Base-by-base conservation (phyloP, 177 flowering plant genomes). In the Vitis hybrid region DNA sequence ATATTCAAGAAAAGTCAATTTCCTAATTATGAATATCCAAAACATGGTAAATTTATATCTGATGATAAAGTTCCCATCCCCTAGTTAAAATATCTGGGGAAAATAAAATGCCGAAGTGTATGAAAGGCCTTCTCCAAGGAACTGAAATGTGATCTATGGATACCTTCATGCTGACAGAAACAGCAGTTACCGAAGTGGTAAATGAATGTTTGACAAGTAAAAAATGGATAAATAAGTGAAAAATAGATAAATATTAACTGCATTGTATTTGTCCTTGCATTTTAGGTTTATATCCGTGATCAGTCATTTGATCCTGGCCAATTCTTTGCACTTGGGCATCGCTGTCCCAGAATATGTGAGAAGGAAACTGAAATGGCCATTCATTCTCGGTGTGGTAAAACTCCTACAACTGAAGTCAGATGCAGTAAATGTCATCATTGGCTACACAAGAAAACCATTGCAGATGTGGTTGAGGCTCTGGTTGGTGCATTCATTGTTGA, bases 401-500 rank as follows among this genome's bases (percentile, higher is more conserved):
- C 71, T 49, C 74, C 64, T 71, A 6, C 54, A 15, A 52, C 17
- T 73, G 84, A 81, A 69, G 65, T 83, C 55, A 84, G 80, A 74
- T 93, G 99, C 83, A 87, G 76, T 74, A 91, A 79, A 77, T 64
- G 77, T 61, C 99, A 96, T 79, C 93, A 85, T 41, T 90, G 91
- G 92, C 78, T 96, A 61, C 79, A 81, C 60, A 87, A 79, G 87
- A 93, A 92, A 80, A 93, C 97, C 18, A 83, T 96, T 66, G 92
- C 98, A 14, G 99, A 96, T 85, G 90, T 90, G 27, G 87, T 96
- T 69, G 99, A 96, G 83, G 89, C 98, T 63, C 94, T 96, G 20
- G 71, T 91, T 69, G 99, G 99, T 58, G 98, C 97, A 62, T 96
- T 88, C 64, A 41, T 96, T 64, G 90, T 93, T 73, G 99, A 96